Percentiles rank a stretch among this genome's conserved stretches.
These are phyloP conservation scores for Phytophthora hibernalis DNA, from an alignment of 352 stramenopile genomes.

Conservation along the genomic window DNA sequence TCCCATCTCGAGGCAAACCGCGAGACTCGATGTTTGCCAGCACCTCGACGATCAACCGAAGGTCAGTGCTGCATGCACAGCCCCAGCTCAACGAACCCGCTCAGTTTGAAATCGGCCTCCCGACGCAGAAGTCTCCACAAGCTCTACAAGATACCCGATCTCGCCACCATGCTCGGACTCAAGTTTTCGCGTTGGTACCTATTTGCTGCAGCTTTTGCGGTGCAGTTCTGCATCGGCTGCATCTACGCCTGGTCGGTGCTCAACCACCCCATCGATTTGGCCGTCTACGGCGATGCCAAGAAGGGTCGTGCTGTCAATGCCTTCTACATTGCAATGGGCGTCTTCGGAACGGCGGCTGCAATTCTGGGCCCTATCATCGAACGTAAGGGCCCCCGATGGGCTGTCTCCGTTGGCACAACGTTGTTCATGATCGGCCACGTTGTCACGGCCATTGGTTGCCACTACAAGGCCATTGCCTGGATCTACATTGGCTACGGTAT, in stretches of 20 bases:
- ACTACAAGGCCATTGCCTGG: conserved; percentile 59
- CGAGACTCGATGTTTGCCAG: neutral
- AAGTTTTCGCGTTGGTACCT: conserved; percentile 75
- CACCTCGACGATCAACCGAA: conserved; percentile 1
- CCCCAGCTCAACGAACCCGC: neutral
- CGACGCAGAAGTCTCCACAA: conserved; percentile 4
- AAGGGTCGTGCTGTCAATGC: conserved; percentile 64
- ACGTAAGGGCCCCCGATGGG: conserved; percentile 53
- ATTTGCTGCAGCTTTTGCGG: conserved; percentile 64
- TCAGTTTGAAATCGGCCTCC: conserved; percentile 22
- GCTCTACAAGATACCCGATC: neutral
- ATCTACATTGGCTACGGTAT: conserved; percentile 80
- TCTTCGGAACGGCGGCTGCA: conserved; percentile 64
- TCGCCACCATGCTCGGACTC: conserved; percentile 30
- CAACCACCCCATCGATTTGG: conserved; percentile 68
- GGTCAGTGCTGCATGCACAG: neutral
- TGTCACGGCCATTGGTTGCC: conserved; percentile 56
- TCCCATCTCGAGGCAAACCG: conserved; percentile 7
- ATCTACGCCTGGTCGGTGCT: conserved; percentile 80
- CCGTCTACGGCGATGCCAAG: conserved; percentile 56
- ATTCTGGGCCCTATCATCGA: conserved; percentile 69
- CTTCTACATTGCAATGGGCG: conserved; percentile 74
- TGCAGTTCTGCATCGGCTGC: conserved; percentile 75
- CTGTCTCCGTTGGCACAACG: conserved; percentile 51
- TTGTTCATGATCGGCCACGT: conserved; percentile 63